Base-by-base conservation (phyloP, 192 early-diverging fungal genomes). In the Mortierella antarctica region DNA sequence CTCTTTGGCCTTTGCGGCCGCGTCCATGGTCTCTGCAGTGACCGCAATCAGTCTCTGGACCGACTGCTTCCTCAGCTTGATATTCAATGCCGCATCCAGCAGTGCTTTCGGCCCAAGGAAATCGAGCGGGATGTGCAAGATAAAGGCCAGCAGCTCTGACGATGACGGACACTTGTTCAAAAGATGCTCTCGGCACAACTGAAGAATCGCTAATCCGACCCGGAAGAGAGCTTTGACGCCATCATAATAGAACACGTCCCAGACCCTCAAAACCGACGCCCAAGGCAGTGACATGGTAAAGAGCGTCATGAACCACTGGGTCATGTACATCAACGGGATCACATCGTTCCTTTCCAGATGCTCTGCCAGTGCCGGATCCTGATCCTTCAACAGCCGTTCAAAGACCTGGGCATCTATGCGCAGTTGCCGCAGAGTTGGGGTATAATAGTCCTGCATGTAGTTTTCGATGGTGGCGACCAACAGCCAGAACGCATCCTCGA, bases 281-380 rank as follows among this genome's bases (percentile, higher is more conserved):
- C 97, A 98, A 17, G 96, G 96, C 48, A 97, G 80, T 15, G 92
- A 84, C 84, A 92, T 86, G 6, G 96, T 98, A 67, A 94, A 99
- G 7, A 94, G 75, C 0, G 97, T 97, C 83, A 99, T 83, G 64
- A 98, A 97, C 97, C 97, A 99, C 44, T 94, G 92, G 6, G 97
- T 92, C 39, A 95, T 92, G 54, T 95, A 99, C 93, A 95, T 96
- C 46, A 98, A 77, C 7, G 95, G 95, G 23, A 88, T 84, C 45
- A 96, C 89, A 47, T 93, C 93, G 65, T 96, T 91, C 47, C 80
- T 83, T 67, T 88, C 88, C 84, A 97, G 71, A 71, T 96, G 92
- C 20, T 83, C 85, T 10, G 91, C 88, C 67, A 97, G 81, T 46
- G 84, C 86, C 17, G 90, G 86, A 44, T 89, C 86, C 56, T 92